These are phyloP conservation scores for Penicillium thymicola DNA, from an alignment of 2,329 filamentous ascomycete genomes.

Conservation along the genomic window DNA sequence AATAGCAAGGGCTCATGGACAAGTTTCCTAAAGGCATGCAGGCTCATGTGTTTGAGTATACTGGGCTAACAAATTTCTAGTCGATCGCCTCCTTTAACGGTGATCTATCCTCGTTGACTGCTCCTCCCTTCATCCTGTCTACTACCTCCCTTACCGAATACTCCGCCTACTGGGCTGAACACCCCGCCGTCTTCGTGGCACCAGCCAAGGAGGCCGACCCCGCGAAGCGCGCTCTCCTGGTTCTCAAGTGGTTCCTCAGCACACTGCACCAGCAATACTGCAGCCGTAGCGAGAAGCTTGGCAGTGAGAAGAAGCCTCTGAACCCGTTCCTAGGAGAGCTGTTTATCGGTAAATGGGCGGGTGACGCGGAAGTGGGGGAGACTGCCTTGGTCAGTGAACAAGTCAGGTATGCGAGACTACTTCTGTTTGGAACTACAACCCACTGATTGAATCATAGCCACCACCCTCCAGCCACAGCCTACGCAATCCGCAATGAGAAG, in stretches of 20 bases:
- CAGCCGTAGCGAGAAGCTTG: conserved; percentile 71
- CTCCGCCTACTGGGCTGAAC: conserved; percentile 78
- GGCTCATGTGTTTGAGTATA: neutral
- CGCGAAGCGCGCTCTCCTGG: conserved; percentile 75
- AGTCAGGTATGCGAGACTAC: conserved; percentile 58
- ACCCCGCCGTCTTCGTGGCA: conserved; percentile 74
- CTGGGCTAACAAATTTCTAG: conserved; percentile 23
- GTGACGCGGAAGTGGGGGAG: conserved; percentile 64
- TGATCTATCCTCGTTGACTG: conserved; percentile 75
- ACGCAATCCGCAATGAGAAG: conserved; percentile 82
- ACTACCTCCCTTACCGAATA: conserved; percentile 76
- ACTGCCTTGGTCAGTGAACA: conserved; percentile 91
- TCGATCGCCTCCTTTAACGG: conserved; percentile 80
- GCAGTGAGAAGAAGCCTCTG: conserved; percentile 95
- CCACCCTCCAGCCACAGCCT: conserved; percentile 92
- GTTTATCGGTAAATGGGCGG: conserved; percentile 87
- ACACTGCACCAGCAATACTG: conserved; percentile 85
- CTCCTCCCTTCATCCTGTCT: conserved; percentile 78
- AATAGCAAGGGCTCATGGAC: conserved; percentile 47
- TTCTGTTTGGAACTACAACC: neutral
- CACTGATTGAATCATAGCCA: conserved; percentile 53
- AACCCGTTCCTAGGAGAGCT: conserved; percentile 96
- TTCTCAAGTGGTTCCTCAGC: conserved; percentile 95
- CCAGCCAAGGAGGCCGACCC: conserved; percentile 76
- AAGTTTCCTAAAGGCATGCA: conserved; percentile 46